Conservation (phyloP, 2,329 filamentous ascomycete genomes). For the Fusarium goolgardi region DNA sequence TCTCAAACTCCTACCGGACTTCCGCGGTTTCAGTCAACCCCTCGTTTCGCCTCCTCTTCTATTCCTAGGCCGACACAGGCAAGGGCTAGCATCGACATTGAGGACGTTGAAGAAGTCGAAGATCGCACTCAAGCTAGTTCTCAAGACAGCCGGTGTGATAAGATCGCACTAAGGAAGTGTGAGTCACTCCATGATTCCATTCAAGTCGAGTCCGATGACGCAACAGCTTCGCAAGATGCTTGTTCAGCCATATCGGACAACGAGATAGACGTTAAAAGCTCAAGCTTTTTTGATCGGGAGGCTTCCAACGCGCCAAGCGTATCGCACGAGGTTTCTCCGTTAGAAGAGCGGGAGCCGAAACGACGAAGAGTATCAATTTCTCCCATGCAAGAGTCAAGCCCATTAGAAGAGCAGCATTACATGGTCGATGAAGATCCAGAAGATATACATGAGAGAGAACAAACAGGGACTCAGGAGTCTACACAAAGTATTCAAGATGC, state of each 20-base stretch:
- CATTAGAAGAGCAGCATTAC: slow-evolving; percentile 1
- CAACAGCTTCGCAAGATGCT: slow-evolving; percentile 31
- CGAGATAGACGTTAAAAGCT: slow-evolving; percentile 1
- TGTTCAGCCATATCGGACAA: slow-evolving; percentile 9
- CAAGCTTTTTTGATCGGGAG: slow-evolving; percentile 18
- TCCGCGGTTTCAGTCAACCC: slow-evolving; percentile 54
- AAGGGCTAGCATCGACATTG: slow-evolving; percentile 45
- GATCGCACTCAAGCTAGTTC: slow-evolving; percentile 27
- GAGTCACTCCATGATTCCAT: slow-evolving; percentile 44
- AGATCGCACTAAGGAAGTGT: slow-evolving; percentile 15
- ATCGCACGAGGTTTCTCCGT: slow-evolving; percentile 12
- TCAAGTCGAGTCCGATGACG: slow-evolving; percentile 47
- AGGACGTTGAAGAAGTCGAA: slow-evolving; percentile 51
- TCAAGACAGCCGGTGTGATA: slow-evolving; percentile 9
- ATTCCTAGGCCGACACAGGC: slow-evolving; percentile 47
- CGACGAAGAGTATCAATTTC: slow-evolving; percentile 48
- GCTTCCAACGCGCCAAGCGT: slow-evolving; percentile 8
- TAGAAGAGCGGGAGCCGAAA: slow-evolving; percentile 43
- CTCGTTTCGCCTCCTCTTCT: slow-evolving; percentile 54
- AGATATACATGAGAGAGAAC: slow-evolving; percentile 4
- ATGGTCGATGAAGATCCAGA: background rate
- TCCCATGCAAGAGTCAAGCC: slow-evolving; percentile 34
- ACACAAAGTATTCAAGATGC: slow-evolving; percentile 28
- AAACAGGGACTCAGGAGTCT: slow-evolving; percentile 22
- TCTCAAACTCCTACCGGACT: slow-evolving; percentile 50